Evolutionary conservation across 768 basidiomycete genomes (phyloP).

Genomic region (Russula compacta): DNA sequence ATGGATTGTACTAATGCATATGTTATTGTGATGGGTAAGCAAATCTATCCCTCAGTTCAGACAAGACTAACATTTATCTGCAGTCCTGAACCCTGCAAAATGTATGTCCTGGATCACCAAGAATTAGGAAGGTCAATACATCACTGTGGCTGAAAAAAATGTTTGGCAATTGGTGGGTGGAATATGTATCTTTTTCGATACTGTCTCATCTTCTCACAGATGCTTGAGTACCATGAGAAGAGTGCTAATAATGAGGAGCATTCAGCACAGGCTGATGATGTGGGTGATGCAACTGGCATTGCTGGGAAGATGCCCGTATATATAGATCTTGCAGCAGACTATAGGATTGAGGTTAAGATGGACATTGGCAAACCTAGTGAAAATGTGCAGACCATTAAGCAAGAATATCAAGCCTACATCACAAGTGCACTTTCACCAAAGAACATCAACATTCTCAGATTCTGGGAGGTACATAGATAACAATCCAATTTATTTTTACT

Average conservation of each 20-base stretch:
- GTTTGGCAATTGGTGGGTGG: neutral
- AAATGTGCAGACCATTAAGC: neutral
- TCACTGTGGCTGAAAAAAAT: neutral
- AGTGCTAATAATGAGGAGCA: neutral
- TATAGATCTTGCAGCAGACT: too few relatives aligned
- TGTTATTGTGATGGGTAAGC: neutral
- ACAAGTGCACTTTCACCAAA: too few relatives aligned
- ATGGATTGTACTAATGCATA: neutral
- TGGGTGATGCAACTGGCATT: neutral
- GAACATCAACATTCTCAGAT: neutral
- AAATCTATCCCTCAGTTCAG: neutral
- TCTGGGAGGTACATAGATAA: neutral
- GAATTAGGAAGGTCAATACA: neutral
- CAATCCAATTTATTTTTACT: too few relatives aligned
- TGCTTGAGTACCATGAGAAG: neutral
- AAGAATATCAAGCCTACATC: too few relatives aligned
- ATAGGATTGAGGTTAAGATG: neutral
- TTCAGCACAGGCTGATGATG: neutral
- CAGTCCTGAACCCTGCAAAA: neutral
- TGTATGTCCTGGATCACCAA: neutral
- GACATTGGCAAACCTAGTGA: neutral
- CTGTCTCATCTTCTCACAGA: neutral
- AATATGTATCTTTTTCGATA: neutral
- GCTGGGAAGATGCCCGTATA: too few relatives aligned
- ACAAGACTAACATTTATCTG: neutral